Conservation (phyloP, 2,329 filamentous ascomycete genomes). For the Penicillium sp. region DNA sequence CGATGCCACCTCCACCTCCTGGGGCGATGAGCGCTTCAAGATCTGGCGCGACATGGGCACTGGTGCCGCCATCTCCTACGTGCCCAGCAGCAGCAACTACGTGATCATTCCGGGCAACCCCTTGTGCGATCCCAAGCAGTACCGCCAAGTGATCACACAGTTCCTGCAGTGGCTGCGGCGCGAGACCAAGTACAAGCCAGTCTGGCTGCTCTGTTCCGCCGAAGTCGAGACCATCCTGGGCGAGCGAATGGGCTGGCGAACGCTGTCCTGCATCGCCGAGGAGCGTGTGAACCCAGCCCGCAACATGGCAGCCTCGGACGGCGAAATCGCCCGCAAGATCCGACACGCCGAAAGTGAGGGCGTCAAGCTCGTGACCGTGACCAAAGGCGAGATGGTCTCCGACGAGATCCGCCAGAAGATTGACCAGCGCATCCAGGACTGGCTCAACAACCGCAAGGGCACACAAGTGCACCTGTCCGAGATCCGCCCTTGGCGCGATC, state of each 20-base stretch:
- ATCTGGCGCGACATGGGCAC: constrained; percentile 74
- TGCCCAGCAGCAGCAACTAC: constrained; percentile 60
- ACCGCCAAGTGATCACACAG: constrained; percentile 59
- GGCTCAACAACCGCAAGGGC: constrained; percentile 71
- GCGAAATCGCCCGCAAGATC: constrained; percentile 63
- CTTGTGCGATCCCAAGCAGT: constrained; percentile 71
- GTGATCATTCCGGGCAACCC: constrained; percentile 82
- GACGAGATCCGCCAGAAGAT: constrained; percentile 61
- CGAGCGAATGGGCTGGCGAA: constrained; percentile 74
- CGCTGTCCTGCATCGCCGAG: constrained; percentile 77
- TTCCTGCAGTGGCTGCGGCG: constrained; percentile 69
- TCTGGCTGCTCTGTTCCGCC: constrained; percentile 83
- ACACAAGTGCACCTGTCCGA: constrained; percentile 84
- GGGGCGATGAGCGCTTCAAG: constrained; percentile 79
- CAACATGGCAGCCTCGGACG: constrained; percentile 58
- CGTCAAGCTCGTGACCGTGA: constrained; percentile 67
- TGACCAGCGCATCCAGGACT: constrained; percentile 65
- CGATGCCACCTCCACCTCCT: constrained; percentile 86
- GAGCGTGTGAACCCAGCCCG: constrained; percentile 70
- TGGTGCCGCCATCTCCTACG: constrained; percentile 77
- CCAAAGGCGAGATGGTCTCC: constrained; percentile 54
- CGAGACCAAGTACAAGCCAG: constrained; percentile 62
- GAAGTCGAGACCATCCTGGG: constrained; percentile 71
- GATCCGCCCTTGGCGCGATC: constrained; percentile 78
- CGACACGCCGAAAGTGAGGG: constrained; percentile 73